Conservation (phyloP, 2,329 filamentous ascomycete genomes). For the Hypocrella siamensis region DNA sequence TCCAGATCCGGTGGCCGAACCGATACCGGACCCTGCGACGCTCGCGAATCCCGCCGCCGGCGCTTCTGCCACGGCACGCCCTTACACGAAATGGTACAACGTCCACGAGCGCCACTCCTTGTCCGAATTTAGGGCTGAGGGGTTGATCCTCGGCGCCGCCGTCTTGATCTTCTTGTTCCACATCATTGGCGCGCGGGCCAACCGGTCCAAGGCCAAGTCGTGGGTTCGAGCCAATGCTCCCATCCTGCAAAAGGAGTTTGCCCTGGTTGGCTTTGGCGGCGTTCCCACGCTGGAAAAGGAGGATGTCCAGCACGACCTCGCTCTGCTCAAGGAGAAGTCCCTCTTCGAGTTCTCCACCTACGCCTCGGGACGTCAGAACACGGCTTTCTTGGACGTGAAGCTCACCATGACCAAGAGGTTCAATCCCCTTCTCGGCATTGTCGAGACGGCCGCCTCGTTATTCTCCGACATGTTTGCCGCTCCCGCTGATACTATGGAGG, state of each 20-base stretch:
- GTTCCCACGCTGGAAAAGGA: conserved; percentile 29
- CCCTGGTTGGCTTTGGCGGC: conserved; percentile 65
- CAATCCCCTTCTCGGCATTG: conserved; percentile 50
- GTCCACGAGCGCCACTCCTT: conserved; percentile 79
- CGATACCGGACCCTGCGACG: conserved; percentile 29
- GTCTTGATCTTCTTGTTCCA: conserved; percentile 63
- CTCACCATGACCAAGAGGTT: conserved; percentile 71
- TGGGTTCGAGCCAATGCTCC: conserved; percentile 68
- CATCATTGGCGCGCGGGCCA: conserved; percentile 63
- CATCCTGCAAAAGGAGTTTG: conserved; percentile 65
- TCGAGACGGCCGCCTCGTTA: conserved; percentile 56
- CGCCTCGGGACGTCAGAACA: conserved; percentile 80
- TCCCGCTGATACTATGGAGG: conserved; percentile 60
- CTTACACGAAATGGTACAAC: conserved; percentile 93
- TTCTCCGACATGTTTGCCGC: conserved; percentile 63
- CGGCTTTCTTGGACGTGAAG: conserved; percentile 79
- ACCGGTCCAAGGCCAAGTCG: conserved; percentile 61
- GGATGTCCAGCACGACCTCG: conserved; percentile 20
- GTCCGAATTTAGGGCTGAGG: conserved; percentile 77
- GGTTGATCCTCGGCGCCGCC: conserved; percentile 63
- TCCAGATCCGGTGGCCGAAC: conserved; percentile 46
- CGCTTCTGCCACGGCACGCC: conserved; percentile 34
- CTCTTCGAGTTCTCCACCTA: conserved; percentile 78
- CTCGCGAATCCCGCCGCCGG: conserved; percentile 26
- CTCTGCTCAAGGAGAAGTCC: conserved; percentile 68